Base-by-base conservation (phyloP, 306 rosid genomes). In the Vicia faba region DNA sequence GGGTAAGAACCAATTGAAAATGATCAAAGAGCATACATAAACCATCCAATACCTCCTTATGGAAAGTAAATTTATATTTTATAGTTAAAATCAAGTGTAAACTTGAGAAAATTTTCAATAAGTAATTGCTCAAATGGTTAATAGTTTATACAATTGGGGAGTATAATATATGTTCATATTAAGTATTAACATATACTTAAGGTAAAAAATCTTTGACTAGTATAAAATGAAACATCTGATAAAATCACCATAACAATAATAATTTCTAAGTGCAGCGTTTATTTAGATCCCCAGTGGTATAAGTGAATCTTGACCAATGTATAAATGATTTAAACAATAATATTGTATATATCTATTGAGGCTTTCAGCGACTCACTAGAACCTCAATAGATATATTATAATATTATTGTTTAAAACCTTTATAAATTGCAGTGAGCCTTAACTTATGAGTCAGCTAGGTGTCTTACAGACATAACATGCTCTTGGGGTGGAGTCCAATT, bases 341-440 rank as follows among this genome's bases (percentile, higher is more conserved):
- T 50, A n/a, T n/a, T n/a, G n/a, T n/a, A n/a, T n/a, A 26, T 7
- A 62, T 25, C 29, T 19, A 18, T 39, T n/a, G 16, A 23, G 68
- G 62, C 4, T 36, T 41, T 31, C 16, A n/a, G n/a, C n/a, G n/a
- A n/a, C n/a, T n/a, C n/a, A n/a, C n/a, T n/a, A n/a, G n/a, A n/a
- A n/a, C n/a, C n/a, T n/a, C n/a, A n/a, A n/a, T n/a, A n/a, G n/a
- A n/a, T n/a, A n/a, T n/a, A n/a, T n/a, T n/a, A n/a, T n/a, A n/a
- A n/a, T n/a, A n/a, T n/a, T n/a, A n/a, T n/a, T n/a, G n/a, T n/a
- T n/a, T n/a, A n/a, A n/a, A n/a, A n/a, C n/a, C n/a, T n/a, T n/a
- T n/a, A n/a, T n/a, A n/a, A n/a, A n/a, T n/a, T n/a, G n/a, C n/a
- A 7, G 25, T 66, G 56, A 66, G 69, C 7, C 57, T 51, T 51